A percentile compares a stretch with the other conserved stretches of the same genome.
Evolutionary conservation across 2,329 filamentous ascomycete genomes (phyloP).

Genomic region (Arthrobotrys megalospora): DNA sequence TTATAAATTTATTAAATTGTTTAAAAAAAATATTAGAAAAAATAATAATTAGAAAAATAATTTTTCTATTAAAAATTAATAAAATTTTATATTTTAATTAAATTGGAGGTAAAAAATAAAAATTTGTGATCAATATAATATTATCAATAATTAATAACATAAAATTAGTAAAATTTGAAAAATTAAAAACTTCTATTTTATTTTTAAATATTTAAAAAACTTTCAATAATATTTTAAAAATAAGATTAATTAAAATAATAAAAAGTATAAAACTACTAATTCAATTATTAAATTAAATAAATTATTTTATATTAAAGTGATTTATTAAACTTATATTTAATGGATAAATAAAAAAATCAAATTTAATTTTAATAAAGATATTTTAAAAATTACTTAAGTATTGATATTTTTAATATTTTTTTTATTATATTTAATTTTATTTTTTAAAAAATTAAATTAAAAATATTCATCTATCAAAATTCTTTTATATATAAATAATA

Average conservation of each 20-base stretch:
- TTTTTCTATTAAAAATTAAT: not conserved
- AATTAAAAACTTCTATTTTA: not conserved
- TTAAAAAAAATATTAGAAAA: not conserved
- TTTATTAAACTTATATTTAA: too few species aligned
- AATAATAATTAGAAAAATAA: slow-evolving; percentile 3
- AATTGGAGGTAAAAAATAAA: not conserved
- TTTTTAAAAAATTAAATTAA: slow-evolving; percentile 4
- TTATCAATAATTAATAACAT: too few species aligned
- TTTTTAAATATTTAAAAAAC: slow-evolving; percentile 1
- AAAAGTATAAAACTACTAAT: not conserved
- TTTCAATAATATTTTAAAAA: slow-evolving; percentile 8
- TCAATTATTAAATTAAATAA: not conserved
- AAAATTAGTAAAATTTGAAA: not conserved
- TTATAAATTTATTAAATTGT: too few species aligned
- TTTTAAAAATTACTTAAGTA: slow-evolving; percentile 26
- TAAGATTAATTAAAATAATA: too few species aligned
- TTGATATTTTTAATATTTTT: slow-evolving; percentile 25
- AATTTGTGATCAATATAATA: not conserved
- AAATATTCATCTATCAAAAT: slow-evolving; percentile 6
- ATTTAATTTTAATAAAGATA: slow-evolving; percentile 21
- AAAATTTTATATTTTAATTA: not conserved
- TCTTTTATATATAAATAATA: not conserved
- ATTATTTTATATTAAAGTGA: not conserved
- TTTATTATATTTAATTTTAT: slow-evolving; percentile 10
- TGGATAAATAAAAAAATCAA: slow-evolving; percentile 17